A percentile compares a stretch with the other conserved stretches of the same genome.
phyloP scores from a whole-genome alignment of 2,329 filamentous ascomycete species.

The Fusarium pseudonygamai region DNA sequence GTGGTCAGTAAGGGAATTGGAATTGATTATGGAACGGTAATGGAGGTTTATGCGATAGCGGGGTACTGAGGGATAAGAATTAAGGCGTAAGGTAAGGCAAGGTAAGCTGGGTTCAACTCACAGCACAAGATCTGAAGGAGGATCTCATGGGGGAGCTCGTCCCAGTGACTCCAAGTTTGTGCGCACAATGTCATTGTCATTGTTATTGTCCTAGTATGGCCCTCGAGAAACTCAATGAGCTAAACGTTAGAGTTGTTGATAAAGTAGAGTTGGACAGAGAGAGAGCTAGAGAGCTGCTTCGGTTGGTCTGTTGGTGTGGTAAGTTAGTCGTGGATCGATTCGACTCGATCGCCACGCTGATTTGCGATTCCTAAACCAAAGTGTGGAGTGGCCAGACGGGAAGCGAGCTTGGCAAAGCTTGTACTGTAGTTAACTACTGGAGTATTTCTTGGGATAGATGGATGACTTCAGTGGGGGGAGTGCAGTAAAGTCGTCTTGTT shows the following conservation, averaged over 20 bases:
- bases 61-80: constrained; percentile 34
- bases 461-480: neutral
- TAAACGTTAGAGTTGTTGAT: neutral
- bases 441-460: neutral
- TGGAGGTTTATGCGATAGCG: constrained; percentile 14
- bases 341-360: constrained; percentile 4
- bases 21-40: neutral
- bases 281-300: neutral
- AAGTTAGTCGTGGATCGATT: neutral
- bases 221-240: neutral
- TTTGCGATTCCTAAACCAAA: constrained; percentile 8
- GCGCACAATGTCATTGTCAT: constrained; percentile 42
- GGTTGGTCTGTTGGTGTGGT: neutral
- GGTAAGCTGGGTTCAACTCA: constrained; percentile 51
- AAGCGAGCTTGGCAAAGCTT: constrained; percentile 31
- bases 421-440: neutral
- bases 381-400: constrained; percentile 6
- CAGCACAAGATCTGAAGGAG: constrained; percentile 70
- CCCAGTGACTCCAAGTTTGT: constrained; percentile 44
- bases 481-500: neutral
- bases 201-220: neutral
- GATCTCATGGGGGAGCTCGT: constrained; percentile 71
- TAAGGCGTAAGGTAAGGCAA: neutral
- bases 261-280: neutral
- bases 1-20: constrained; percentile 34